Evolutionary conservation across 345 rosid genomes (phyloP), one percentile per base, ranked within the genome.

Genomic region (Angophora floribunda): DNA sequence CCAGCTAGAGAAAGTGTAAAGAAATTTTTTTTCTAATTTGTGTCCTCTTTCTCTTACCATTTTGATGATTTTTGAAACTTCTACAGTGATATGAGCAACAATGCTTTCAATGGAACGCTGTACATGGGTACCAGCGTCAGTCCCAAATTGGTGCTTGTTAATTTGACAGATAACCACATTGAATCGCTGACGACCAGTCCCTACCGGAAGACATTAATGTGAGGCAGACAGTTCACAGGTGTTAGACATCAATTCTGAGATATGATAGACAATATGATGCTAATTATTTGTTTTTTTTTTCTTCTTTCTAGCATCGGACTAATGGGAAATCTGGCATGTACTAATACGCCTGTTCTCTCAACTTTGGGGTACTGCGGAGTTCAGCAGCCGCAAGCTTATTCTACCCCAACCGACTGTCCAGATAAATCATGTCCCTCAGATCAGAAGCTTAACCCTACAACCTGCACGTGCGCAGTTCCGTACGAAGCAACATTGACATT

Each of bases 381-480:
- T 75, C 26, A 17, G 82, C 47, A 0, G 1, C 82, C 0, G 36
- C 1, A 91, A 75, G 92, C 94, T 65, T 97, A 98, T 90, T 95
- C 98, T 22, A 98, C 99, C 52, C 89, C 90, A 75, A 94, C 94
- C 52, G 93, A 94, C 57, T 98, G 99, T 87, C 95, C 95, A 87
- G 91, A 92, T 52, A 92, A 92, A 91, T 67, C 91, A 30, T 98
- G 98, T 87, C 94, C 98, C n/a, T 52, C 84, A 45, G 97, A 95
- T 88, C 96, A 92, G 93, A 95, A 93, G 92, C 90, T 93, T 9
- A 92, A 97, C 89, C 99, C 99, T 90, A 97, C 95, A 90, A 98
- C 98, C 89, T 97, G 99, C 86, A 95, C 89, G 91, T 98, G 99
- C 47, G 95, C 95, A 1, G 94, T 95, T 90, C 99, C 99, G 67